A percentile compares a stretch with the other conserved stretches of the same genome.
These are phyloP conservation scores for Tagetes patula DNA, from an alignment of 129 eudicot genomes.

Conservation along the genomic window DNA sequence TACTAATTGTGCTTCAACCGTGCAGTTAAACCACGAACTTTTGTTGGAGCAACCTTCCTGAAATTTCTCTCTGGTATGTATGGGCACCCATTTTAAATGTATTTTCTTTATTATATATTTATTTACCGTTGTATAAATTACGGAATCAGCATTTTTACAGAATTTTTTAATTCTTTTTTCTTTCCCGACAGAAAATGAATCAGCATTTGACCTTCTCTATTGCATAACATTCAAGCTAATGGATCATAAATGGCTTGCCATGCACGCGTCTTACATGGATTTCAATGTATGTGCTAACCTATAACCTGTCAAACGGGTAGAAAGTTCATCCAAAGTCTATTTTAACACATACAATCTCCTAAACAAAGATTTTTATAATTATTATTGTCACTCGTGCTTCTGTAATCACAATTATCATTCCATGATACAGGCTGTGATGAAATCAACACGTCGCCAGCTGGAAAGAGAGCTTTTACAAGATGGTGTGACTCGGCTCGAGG, in stretches of 20 bases:
- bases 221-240: conserved; percentile 94
- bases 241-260: conserved; percentile 92
- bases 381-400: background rate
- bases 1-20: conserved; percentile 22
- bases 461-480: conserved; percentile 92
- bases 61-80: conserved; percentile 84
- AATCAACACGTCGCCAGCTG: conserved; percentile 90
- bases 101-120: conserved; percentile 1
- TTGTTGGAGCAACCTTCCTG: conserved; percentile 82
- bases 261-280: conserved; percentile 99
- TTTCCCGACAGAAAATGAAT: conserved; percentile 68
- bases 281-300: conserved; percentile 66
- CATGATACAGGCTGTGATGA: conserved; percentile 82
- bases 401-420: background rate
- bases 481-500: conserved; percentile 73
- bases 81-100: background rate
- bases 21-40: conserved; percentile 80
- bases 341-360: background rate
- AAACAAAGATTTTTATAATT: background rate
- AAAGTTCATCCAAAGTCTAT: background rate
- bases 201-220: conserved; percentile 88
- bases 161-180: background rate
- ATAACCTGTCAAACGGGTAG: background rate
- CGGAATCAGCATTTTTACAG: background rate
- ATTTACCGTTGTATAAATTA: background rate